Evolutionary conservation across 257 asterid genomes (phyloP), one percentile per base, ranked within the genome.

Genomic region (Scutellaria barbata): DNA sequence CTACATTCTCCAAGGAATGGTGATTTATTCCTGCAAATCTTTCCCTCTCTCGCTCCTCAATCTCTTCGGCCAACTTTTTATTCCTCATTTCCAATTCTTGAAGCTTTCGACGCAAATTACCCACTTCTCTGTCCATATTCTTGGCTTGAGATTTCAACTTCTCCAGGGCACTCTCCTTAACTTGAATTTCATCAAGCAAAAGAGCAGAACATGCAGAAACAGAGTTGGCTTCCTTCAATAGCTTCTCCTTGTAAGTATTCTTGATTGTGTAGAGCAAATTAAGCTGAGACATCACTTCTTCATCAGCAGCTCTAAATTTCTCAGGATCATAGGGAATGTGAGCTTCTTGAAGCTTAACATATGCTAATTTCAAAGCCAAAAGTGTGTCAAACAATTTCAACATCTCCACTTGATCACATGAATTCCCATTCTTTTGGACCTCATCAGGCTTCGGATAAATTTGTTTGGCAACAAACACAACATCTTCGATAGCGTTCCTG

Each of bases 301-400:
- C 79, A 77, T 91, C 91, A 8, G 97, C 96, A 70, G 81, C 84
- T 62, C 75, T 66, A 47, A 89, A 77, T 75, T 86, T 87, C 68
- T 80, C 81, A 16, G 84, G 93, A 63, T 89, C 81, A 58, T 87
- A 91, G 3, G 88, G 89, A 76, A 91, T 71, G 62, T 85, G 95
- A 56, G 96, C 97, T 66, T 89, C 84, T 78, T 91, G 97, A 46
- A 91, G 89, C 83, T 85, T 84, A 70, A 91, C 82, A 74, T 91
- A 91, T 0, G 95, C 92, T 41, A 89, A 71, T 66, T 84, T 91
- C 40, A 89, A 63, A 30, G 81, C 84, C 54, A 81, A 82, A 79
- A 91, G 83, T 9, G 81, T 68, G 20, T 83, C 96, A 53, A 89
- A 87, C 81, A 91, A 54, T 68, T 81, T 82, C 69, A 47, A 69